Percentiles rank a stretch among this genome's conserved stretches.
These are phyloP conservation scores for Penicillium canescens DNA, from an alignment of 495 filamentous ascomycete genomes.

Conservation along the genomic window DNA sequence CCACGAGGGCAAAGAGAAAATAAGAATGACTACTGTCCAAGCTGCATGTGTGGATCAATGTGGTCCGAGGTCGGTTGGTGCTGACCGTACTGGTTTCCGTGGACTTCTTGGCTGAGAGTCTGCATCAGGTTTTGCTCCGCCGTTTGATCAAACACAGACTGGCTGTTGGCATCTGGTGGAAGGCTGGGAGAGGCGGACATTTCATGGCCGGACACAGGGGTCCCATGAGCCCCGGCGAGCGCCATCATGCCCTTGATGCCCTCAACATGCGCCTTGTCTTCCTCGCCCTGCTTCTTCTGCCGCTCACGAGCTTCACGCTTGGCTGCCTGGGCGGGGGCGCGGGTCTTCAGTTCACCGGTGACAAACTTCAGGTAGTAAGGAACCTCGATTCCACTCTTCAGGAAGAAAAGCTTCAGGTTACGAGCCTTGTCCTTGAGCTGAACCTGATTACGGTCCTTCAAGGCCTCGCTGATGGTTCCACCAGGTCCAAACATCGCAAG, in stretches of 20 bases:
- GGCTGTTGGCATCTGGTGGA: slow-evolving; percentile 36
- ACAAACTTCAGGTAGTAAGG: slow-evolving; percentile 89
- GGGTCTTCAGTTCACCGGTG: slow-evolving; percentile 89
- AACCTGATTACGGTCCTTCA: slow-evolving; percentile 93
- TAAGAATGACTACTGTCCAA: slow-evolving; percentile 31
- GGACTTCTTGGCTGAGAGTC: slow-evolving; percentile 49
- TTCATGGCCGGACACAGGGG: slow-evolving; percentile 40
- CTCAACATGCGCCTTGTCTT: slow-evolving; percentile 71
- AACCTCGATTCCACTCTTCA: slow-evolving; percentile 92
- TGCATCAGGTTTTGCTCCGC: slow-evolving; percentile 53
- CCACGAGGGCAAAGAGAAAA: background rate
- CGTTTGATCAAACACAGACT: slow-evolving; percentile 42
- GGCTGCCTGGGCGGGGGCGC: slow-evolving; percentile 80
- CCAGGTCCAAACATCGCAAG: slow-evolving; percentile 82
- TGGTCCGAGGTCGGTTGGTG: slow-evolving; percentile 35
- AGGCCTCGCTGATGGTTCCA: slow-evolving; percentile 77
- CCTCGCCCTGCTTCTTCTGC: slow-evolving; percentile 63
- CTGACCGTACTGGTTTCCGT: slow-evolving; percentile 42
- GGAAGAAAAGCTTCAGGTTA: slow-evolving; percentile 92
- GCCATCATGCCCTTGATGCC: slow-evolving; percentile 71
- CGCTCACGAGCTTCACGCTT: slow-evolving; percentile 78
- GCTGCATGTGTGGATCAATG: slow-evolving; percentile 39
- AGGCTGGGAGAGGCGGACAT: slow-evolving; percentile 49
- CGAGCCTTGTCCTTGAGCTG: slow-evolving; percentile 95
- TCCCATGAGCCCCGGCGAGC: slow-evolving; percentile 49